Conservation (phyloP, 1,139 yeast species). For the Blastobotrys elegans region DNA sequence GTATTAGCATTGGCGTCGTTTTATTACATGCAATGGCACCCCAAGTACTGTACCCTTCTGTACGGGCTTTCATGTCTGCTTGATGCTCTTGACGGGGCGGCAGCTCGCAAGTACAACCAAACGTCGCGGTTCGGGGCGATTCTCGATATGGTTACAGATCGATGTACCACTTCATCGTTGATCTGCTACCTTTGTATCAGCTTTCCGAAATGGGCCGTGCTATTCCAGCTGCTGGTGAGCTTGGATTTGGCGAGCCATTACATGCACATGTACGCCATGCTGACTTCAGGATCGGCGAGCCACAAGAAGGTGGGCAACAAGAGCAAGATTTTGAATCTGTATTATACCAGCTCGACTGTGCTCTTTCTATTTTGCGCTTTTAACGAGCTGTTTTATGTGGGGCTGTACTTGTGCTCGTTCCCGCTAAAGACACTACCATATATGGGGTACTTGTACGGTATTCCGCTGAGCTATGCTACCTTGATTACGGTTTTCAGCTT, state of each 20-base stretch:
- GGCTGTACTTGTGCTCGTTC: slow-evolving; percentile 73
- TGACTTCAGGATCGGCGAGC: slow-evolving; percentile 69
- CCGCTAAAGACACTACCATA: slow-evolving; percentile 42
- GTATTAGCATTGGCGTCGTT: slow-evolving; percentile 76
- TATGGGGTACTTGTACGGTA: slow-evolving; percentile 39
- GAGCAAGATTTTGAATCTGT: slow-evolving; percentile 68
- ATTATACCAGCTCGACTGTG: slow-evolving; percentile 80
- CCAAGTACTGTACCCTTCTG: slow-evolving; percentile 65
- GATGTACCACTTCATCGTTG: slow-evolving; percentile 92
- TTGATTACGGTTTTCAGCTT: slow-evolving; percentile 58
- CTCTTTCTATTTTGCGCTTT: slow-evolving; percentile 86
- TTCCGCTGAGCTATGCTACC: slow-evolving; percentile 59
- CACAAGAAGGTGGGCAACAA: slow-evolving; percentile 83
- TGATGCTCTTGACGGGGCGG: slow-evolving; percentile 96
- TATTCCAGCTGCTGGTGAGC: slow-evolving; percentile 84
- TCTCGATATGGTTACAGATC: slow-evolving; percentile 96
- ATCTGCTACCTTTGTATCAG: slow-evolving; percentile 78
- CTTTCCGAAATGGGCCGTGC: slow-evolving; percentile 59
- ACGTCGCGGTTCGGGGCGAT: slow-evolving; percentile 95
- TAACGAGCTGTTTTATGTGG: slow-evolving; percentile 89
- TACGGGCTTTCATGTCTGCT: slow-evolving; percentile 86
- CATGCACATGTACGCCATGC: slow-evolving; percentile 97
- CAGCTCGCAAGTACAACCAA: slow-evolving; percentile 86
- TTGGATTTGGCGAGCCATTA: slow-evolving; percentile 93
- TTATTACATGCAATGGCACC: slow-evolving; percentile 76